Base-by-base conservation (phyloP, 805 yeast species). In the Spathaspora passalidarum region DNA sequence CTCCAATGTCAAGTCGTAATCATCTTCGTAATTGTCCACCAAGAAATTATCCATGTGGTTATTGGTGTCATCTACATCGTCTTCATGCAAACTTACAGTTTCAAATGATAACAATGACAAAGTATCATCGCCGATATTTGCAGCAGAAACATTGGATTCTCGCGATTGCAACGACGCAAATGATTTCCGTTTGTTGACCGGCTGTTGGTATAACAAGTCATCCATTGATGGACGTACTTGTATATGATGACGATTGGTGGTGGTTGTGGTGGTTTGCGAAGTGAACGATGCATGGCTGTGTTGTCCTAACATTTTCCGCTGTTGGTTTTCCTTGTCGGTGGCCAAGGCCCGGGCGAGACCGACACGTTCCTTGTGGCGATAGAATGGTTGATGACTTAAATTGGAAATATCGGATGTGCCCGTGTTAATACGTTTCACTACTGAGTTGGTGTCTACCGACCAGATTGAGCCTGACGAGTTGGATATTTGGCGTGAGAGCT, bases 1-100 rank as follows among this genome's bases (percentile, higher is more conserved):
- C 56, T 83, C 90, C 47, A 84, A 67, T 32, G 78, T 78, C 51
- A 78, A 72, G 60, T 84, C 89, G 47, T 73, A 75, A 25, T 74
- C 74, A 51, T 69, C 78, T 52, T 72, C 75, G 55, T 63, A 72
- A 45, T 70, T 69, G 35, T 65, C 62, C 13, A 66, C 65, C 49
- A 69, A 61, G 42, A 72, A 72, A 45, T 67, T 60, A 41, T 71
- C 74, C 44, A 68, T 49, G 38, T 58, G 60, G 9, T 48, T 61
- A 13, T 32, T 43, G n/a, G 48, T 50, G 17, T 44, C 39, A 19
- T 49, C 40, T 9, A 49, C 51, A 2, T 48, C 49, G 20, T 45
- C 49, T 19, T 50, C 47, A 16, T n/a, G 41, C 36, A 60, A 45
- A 36, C 62, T 53, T 19, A 49, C 53, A 8, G 69, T 58, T 49